Conservation (phyloP, 2,329 filamentous ascomycete species). For the Coleophoma crateriformis region DNA sequence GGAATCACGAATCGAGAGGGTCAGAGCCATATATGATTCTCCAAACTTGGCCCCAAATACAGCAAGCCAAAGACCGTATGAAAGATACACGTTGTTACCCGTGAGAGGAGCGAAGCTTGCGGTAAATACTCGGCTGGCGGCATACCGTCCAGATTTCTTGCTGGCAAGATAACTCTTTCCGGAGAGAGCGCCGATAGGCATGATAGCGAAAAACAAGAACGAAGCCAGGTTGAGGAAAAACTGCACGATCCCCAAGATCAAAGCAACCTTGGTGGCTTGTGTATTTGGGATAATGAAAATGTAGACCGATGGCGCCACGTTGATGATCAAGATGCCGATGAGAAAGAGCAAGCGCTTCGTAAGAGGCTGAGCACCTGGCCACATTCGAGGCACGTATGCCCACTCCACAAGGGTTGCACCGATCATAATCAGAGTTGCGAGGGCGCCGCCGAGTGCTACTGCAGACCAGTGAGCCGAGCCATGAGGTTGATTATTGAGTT, state of each 20-base stretch:
- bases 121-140: conserved; percentile 97
- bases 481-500: conserved; percentile 71
- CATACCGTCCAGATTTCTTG: conserved; percentile 86
- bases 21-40: conserved; percentile 92
- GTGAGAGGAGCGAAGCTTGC: conserved; percentile 83
- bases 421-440: conserved; percentile 82
- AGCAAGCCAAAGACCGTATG: conserved; percentile 84
- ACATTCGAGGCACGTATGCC: conserved; percentile 87
- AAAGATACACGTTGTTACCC: conserved; percentile 97
- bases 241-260: conserved; percentile 82
- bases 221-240: conserved; percentile 84
- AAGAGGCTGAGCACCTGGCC: conserved; percentile 95
- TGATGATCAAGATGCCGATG: conserved; percentile 71
- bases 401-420: conserved; percentile 84
- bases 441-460: conserved; percentile 76
- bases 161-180: conserved; percentile 77
- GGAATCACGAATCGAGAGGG: conserved; percentile 87
- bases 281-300: conserved; percentile 59
- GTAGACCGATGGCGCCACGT: conserved; percentile 79
- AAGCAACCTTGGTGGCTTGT: conserved; percentile 50
- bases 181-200: conserved; percentile 91
- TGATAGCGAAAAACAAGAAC: conserved; percentile 89
- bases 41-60: conserved; percentile 90
- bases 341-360: conserved; percentile 87
- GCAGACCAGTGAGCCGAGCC: conserved; percentile 73